Evolutionary conservation across 768 basidiomycete species (phyloP).

Genomic region (Gautieria morchelliformis): DNA sequence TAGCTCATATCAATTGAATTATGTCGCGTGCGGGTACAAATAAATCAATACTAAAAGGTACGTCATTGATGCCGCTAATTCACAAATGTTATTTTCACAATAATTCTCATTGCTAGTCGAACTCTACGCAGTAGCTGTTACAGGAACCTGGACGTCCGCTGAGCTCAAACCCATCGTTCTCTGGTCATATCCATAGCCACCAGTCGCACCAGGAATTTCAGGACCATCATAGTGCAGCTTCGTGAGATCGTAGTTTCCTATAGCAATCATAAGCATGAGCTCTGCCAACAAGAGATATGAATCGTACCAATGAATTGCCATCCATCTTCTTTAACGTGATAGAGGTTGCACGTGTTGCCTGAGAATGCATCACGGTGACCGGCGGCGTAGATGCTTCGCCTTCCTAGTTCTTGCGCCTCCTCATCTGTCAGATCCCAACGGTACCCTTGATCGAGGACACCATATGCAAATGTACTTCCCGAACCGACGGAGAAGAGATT

Average conservation of each 20-base stretch:
- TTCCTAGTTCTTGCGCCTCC: constrained; percentile 89
- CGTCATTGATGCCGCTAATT: neutral
- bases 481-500: constrained; percentile 99
- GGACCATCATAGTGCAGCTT: constrained; percentile 88
- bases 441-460: constrained; percentile 94
- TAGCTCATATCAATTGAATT: neutral
- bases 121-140: neutral
- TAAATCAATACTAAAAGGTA: neutral
- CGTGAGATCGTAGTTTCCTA: constrained; percentile 89
- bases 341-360: constrained; percentile 92
- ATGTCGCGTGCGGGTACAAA: neutral
- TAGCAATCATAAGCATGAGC: constrained; percentile 9
- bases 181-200: constrained; percentile 73
- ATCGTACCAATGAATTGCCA: constrained; percentile 90
- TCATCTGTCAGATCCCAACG: constrained; percentile 87
- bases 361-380: constrained; percentile 96
- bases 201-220: constrained; percentile 53
- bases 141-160: constrained; percentile 1
- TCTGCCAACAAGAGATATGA: neutral
- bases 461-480: constrained; percentile 97
- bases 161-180: constrained; percentile 26
- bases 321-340: constrained; percentile 88
- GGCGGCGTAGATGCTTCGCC: constrained; percentile 92
- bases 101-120: neutral
- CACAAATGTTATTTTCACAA: neutral